A percentile compares a stretch with the other conserved stretches of the same genome.
These are phyloP conservation scores for Senna tora DNA, from an alignment of 306 rosid species.

Conservation along the genomic window DNA sequence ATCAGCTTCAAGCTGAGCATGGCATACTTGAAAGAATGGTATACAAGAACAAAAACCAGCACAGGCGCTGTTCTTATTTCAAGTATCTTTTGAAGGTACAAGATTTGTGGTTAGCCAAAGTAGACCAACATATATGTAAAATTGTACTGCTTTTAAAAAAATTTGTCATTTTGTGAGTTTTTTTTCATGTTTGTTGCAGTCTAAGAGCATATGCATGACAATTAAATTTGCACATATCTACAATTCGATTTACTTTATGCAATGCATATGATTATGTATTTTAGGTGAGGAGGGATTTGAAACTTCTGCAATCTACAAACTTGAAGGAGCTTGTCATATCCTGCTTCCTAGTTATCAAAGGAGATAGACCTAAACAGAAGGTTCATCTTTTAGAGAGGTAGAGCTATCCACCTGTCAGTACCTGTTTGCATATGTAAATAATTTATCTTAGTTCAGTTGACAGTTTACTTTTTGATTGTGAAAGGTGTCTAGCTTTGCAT, in stretches of 20 bases:
- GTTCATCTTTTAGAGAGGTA: conserved; percentile 81
- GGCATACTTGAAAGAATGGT: conserved; percentile 72
- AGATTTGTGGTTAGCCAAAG: background rate
- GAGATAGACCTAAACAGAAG: conserved; percentile 78
- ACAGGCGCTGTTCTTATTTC: conserved; percentile 78
- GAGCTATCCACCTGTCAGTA: conserved; percentile 6
- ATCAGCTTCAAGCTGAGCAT: conserved; percentile 67
- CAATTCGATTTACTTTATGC: conserved; percentile 14
- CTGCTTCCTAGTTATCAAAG: conserved; percentile 67
- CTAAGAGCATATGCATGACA: conserved; percentile 7
- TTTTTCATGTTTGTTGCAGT: background rate
- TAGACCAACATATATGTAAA: background rate
- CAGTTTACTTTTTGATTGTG: background rate
- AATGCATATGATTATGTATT: background rate
- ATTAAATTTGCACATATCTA: background rate
- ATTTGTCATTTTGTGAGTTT: background rate
- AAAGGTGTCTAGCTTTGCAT: background rate
- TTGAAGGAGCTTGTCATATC: conserved; percentile 71
- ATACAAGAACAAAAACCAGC: conserved; percentile 94
- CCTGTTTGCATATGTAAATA: background rate
- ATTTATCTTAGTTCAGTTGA: background rate
- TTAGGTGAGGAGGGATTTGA: conserved; percentile 83
- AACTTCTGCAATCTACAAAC: conserved; percentile 61
- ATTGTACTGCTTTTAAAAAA: background rate
- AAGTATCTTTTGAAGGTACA: conserved; percentile 75